A percentile compares a stretch with the other conserved stretches of the same genome.
Evolutionary conservation across 1,139 yeast species (phyloP).

Genomic region (Taphrina confusa): DNA sequence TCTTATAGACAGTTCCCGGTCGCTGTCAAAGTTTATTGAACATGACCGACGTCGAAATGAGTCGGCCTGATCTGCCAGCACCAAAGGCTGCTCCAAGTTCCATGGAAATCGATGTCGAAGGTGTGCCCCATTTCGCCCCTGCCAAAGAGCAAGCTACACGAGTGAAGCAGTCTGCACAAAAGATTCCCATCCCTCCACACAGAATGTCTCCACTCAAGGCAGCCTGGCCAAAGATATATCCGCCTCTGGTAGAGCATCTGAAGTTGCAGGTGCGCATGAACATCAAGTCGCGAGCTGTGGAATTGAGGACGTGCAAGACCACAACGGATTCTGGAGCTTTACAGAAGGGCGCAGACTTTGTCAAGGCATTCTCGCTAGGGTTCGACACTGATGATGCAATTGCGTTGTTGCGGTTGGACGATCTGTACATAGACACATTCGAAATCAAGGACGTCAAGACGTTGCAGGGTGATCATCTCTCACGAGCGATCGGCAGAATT

Average conservation of each 20-base stretch:
- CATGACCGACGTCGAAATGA: conserved; percentile 12
- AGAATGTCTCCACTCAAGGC: conserved; percentile 89
- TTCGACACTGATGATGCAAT: conserved; percentile 97
- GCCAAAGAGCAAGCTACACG: conserved; percentile 60
- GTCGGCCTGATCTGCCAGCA: neutral
- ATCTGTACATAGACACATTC: conserved; percentile 91
- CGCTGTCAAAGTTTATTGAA: neutral
- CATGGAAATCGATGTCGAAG: conserved; percentile 72
- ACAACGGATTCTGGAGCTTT: conserved; percentile 92
- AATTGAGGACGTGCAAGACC: conserved; percentile 74
- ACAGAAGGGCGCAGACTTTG: conserved; percentile 96
- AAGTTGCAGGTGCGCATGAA: conserved; percentile 97
- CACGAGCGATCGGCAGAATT: conserved; percentile 98
- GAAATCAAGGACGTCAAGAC: conserved; percentile 97
- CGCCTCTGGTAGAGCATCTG: conserved; percentile 91
- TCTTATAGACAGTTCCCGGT: too few species aligned
- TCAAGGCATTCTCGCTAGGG: conserved; percentile 91
- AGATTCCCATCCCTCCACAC: conserved; percentile 93
- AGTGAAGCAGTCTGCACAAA: conserved; percentile 81
- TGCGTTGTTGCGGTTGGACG: conserved; percentile 90
- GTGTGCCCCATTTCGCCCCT: conserved; percentile 83
- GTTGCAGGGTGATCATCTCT: conserved; percentile 89
- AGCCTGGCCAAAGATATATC: conserved; percentile 90
- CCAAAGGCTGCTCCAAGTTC: conserved; percentile 42
- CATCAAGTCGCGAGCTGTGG: conserved; percentile 73